Conservation (phyloP, 2,329 filamentous ascomycete species). For the Scytalidium sp. region DNA sequence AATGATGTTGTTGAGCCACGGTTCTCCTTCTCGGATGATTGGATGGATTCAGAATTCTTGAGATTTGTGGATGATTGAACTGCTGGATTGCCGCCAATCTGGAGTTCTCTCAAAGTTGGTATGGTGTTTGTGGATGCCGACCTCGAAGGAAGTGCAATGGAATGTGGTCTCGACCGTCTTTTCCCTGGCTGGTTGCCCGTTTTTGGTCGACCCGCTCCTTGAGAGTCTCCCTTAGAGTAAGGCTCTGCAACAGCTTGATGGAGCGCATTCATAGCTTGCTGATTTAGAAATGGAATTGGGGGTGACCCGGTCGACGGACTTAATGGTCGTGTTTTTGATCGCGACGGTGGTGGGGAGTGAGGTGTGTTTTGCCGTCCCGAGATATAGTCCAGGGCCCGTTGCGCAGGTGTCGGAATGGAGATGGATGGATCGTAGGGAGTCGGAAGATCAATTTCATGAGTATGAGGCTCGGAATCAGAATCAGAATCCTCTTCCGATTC, state of each 20-base stretch:
- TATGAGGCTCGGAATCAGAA: conserved; percentile 31
- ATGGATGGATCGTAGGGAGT: conserved; percentile 16
- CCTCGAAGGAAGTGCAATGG: conserved; percentile 22
- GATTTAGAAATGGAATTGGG: conserved; percentile 23
- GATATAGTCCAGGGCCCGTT: conserved; percentile 30
- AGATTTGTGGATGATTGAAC: conserved; percentile 12
- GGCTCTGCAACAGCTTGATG: conserved; percentile 11
- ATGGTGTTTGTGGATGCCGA: conserved; percentile 22
- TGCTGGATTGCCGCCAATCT: conserved; percentile 2
- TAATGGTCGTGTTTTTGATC: conserved; percentile 12
- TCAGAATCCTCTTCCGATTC: conserved; percentile 34
- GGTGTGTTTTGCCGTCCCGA: conserved; percentile 20
- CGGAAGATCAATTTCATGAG: conserved; percentile 4
- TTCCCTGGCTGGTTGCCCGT: conserved; percentile 13
- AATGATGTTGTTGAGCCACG: conserved; percentile 50
- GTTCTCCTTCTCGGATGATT: conserved; percentile 31
- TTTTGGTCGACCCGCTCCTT: conserved; percentile 17
- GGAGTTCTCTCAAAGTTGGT: conserved; percentile 16
- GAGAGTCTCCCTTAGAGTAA: conserved; percentile 3
- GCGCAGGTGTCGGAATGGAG: conserved; percentile 26
- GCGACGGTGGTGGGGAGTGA: conserved; percentile 2
- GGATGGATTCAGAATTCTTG: conserved; percentile 11
- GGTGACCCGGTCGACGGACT: conserved; percentile 18
- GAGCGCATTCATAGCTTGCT: conserved; percentile 25
- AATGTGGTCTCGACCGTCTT: conserved; percentile 18